These are phyloP conservation scores for Paramecium caudatum DNA, from an alignment of 73 alveolate genomes.

Conservation along the genomic window DNA sequence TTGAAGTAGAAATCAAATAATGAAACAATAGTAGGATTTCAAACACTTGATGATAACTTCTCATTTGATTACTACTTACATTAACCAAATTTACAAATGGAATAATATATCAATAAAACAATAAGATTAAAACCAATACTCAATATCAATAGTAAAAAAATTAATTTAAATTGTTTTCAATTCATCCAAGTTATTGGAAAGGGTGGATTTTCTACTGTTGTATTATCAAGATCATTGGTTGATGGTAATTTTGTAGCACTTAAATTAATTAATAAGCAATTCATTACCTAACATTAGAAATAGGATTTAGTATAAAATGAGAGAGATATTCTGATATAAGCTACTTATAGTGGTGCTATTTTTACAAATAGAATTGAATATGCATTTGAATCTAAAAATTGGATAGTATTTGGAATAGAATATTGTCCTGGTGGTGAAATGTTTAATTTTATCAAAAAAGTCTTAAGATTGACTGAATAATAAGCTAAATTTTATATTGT, in stretches of 20 bases:
- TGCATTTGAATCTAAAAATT: constrained; percentile 74
- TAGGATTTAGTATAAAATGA: constrained; percentile 71
- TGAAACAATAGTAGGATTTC: not conserved
- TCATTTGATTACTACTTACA: constrained; percentile 67
- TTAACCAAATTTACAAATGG: constrained; percentile 54
- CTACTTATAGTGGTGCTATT: constrained; percentile 58
- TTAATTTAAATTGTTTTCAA: constrained; percentile 78
- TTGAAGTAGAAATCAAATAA: not conserved
- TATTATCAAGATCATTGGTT: constrained; percentile 80
- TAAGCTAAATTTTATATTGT: constrained; percentile 77
- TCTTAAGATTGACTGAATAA: constrained; percentile 78
- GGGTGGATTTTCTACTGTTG: constrained; percentile 89
- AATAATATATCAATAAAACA: not conserved
- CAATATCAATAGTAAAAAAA: not conserved
- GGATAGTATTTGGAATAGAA: constrained; percentile 82
- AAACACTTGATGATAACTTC: constrained; percentile 47
- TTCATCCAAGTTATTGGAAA: constrained; percentile 84
- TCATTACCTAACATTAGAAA: constrained; percentile 70
- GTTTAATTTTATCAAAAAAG: constrained; percentile 83
- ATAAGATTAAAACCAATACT: constrained; percentile 18
- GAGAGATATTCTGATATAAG: constrained; percentile 63
- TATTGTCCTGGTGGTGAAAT: constrained; percentile 94
- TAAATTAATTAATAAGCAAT: constrained; percentile 79
- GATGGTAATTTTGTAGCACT: constrained; percentile 87
- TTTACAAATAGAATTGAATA: constrained; percentile 66